Evolutionary conservation across 2,329 filamentous ascomycete species (phyloP).

Genomic region (Claviceps monticola): DNA sequence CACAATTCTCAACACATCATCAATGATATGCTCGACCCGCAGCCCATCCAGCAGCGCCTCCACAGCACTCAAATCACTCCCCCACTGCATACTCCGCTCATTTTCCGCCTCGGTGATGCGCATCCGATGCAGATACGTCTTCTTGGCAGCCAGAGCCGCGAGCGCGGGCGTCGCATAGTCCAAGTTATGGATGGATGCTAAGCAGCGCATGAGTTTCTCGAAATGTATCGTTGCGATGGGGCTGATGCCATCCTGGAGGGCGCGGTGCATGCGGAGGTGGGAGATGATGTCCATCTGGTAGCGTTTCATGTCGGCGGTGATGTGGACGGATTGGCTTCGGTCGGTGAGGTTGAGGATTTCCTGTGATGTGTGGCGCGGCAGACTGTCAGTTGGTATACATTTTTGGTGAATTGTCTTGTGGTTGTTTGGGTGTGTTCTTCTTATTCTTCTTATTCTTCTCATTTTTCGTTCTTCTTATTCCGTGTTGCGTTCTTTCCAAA

Average conservation of each 20-base stretch:
- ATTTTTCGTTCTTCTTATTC: neutral
- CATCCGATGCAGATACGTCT: slow-evolving; percentile 80
- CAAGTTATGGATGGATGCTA: slow-evolving; percentile 70
- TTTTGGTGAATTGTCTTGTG: neutral
- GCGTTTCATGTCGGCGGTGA: slow-evolving; percentile 64
- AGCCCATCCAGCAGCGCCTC: slow-evolving; percentile 49
- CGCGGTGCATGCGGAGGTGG: slow-evolving; percentile 78
- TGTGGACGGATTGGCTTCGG: slow-evolving; percentile 42
- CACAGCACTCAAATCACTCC: slow-evolving; percentile 62
- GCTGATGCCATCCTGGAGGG: slow-evolving; percentile 64
- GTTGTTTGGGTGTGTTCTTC: neutral
- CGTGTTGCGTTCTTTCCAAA: neutral
- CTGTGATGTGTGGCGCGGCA: slow-evolving; percentile 11
- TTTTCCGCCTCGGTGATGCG: slow-evolving; percentile 51
- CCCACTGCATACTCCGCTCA: slow-evolving; percentile 88
- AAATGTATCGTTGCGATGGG: slow-evolving; percentile 70
- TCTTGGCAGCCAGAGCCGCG: slow-evolving; percentile 66
- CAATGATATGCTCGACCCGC: slow-evolving; percentile 47
- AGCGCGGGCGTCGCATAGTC: slow-evolving; percentile 75
- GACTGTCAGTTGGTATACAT: neutral
- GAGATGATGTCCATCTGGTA: slow-evolving; percentile 82
- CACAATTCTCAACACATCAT: slow-evolving; percentile 47
- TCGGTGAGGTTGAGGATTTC: slow-evolving; percentile 47
- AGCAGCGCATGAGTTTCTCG: slow-evolving; percentile 49
- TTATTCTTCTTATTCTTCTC: neutral